phyloP scores from a whole-genome alignment of 2,329 filamentous ascomycete genomes.

The Apiospora malaysiana region DNA sequence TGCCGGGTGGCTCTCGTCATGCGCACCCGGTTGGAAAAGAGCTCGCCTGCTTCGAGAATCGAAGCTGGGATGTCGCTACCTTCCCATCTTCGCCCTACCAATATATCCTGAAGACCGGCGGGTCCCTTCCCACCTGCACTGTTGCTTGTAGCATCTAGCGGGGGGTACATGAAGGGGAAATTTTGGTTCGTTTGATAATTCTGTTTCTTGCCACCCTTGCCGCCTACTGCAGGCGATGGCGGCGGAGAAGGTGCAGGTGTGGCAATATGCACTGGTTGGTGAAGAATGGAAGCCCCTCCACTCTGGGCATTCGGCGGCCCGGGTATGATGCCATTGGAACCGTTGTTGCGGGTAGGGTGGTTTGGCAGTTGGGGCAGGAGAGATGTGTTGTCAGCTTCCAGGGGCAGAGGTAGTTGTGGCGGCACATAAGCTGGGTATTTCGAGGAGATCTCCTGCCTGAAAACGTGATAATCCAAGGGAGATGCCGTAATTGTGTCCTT shows the following conservation, averaged over 20 bases:
- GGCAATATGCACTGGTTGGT: conserved; percentile 98
- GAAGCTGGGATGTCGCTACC: conserved; percentile 94
- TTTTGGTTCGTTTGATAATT: conserved; percentile 99
- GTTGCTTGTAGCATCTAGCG: conserved; percentile 86
- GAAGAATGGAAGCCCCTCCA: conserved; percentile 79
- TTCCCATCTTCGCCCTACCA: conserved; percentile 88
- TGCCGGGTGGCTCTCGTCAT: conserved; percentile 92
- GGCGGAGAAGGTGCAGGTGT: conserved; percentile 95
- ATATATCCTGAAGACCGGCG: conserved; percentile 77
- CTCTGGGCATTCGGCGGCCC: conserved; percentile 58
- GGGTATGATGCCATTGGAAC: conserved; percentile 66
- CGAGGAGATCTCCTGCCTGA: conserved; percentile 94
- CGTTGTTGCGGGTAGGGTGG: conserved; percentile 67
- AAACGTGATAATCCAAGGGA: conserved; percentile 93
- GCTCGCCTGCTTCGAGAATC: conserved; percentile 90
- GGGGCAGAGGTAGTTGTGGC: conserved; percentile 78
- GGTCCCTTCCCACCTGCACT: conserved; percentile 87
- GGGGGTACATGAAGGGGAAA: conserved; percentile 97
- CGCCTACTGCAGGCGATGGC: conserved; percentile 83
- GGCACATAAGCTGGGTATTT: conserved; percentile 98
- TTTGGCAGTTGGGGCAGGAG: conserved; percentile 85
- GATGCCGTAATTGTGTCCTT: conserved; percentile 89
- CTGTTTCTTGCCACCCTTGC: conserved; percentile 96
- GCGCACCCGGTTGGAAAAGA: conserved; percentile 88
- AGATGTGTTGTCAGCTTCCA: conserved; percentile 90